These are phyloP conservation scores for Prillingera fragicola DNA, from an alignment of 1,284 basidiomycete genomes.

Conservation along the genomic window DNA sequence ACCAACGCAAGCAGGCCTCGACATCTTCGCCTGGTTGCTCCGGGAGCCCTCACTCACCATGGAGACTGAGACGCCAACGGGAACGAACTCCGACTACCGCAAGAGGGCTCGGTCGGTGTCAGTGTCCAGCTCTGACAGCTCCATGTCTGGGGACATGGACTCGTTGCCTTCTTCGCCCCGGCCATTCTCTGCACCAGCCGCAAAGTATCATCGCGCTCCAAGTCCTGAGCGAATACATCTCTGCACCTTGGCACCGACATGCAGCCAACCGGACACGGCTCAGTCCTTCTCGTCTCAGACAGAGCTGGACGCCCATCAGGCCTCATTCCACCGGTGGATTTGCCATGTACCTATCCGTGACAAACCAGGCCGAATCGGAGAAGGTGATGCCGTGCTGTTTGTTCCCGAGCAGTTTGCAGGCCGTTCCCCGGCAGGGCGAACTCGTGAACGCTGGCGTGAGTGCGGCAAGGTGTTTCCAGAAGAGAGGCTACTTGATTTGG, in stretches of 20 bases:
- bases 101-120: slow-evolving; percentile 61
- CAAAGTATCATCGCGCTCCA: slow-evolving; percentile 26
- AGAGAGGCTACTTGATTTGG: slow-evolving; percentile 65
- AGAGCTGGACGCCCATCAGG: slow-evolving; percentile 74
- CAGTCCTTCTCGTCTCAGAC: slow-evolving; percentile 58
- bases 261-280: slow-evolving; percentile 58
- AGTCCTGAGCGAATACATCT: slow-evolving; percentile 28
- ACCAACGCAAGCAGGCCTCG: slow-evolving; percentile 3
- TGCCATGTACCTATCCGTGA: slow-evolving; percentile 52
- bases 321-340: slow-evolving; percentile 72
- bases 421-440: slow-evolving; percentile 5
- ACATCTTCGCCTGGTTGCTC: not conserved
- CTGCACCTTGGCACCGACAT: slow-evolving; percentile 76
- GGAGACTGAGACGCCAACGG: no score
- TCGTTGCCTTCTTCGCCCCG: slow-evolving; percentile 7
- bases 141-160: not conserved
- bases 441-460: slow-evolving; percentile 23
- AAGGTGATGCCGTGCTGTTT: slow-evolving; percentile 33
- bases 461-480: slow-evolving; percentile 85
- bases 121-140: slow-evolving; percentile 33
- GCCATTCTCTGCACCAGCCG: slow-evolving; percentile 1
- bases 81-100: slow-evolving; percentile 55
- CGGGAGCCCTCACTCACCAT: not conserved
- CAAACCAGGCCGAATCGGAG: slow-evolving; percentile 15
- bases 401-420: slow-evolving; percentile 29